Conservation (phyloP, 202 grass and related monocot genomes). For the Zoysia matrella region DNA sequence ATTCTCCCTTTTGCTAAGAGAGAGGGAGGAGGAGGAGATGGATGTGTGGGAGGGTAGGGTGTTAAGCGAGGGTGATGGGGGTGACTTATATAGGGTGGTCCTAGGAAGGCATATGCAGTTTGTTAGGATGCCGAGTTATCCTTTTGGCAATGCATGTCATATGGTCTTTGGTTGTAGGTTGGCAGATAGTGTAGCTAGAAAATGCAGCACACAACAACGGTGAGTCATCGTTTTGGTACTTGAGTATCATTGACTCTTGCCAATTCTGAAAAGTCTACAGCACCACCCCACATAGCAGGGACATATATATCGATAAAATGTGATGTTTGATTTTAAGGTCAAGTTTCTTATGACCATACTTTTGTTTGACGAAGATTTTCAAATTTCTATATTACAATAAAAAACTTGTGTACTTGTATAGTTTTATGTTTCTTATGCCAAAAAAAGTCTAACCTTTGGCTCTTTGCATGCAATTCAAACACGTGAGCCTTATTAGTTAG, state of each 20-base stretch:
- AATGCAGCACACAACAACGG: slow-evolving; percentile 55
- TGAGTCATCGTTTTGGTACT: slow-evolving; percentile 67
- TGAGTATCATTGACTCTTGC: slow-evolving; percentile 57
- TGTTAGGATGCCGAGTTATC: slow-evolving; percentile 66
- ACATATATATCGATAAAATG: slow-evolving; percentile 1
- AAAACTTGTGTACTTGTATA: too few relatives aligned
- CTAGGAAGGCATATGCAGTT: slow-evolving; percentile 49
- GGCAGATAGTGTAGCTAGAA: slow-evolving; percentile 60
- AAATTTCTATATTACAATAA: neutral
- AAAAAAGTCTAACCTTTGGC: too few relatives aligned
- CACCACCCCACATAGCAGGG: slow-evolving; percentile 24
- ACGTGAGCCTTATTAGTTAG: too few relatives aligned
- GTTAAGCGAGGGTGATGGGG: slow-evolving; percentile 40
- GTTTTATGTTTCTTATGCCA: too few relatives aligned
- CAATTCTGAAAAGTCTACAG: slow-evolving; percentile 35
- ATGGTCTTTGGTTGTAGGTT: slow-evolving; percentile 57
- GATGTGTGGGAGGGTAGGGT: slow-evolving; percentile 36
- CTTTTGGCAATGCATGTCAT: slow-evolving; percentile 54
- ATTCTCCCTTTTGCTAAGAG: slow-evolving; percentile 42
- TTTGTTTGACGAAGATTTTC: neutral
- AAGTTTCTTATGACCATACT: neutral
- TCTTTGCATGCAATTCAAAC: too few relatives aligned
- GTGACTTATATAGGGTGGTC: slow-evolving; percentile 65
- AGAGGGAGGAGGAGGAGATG: slow-evolving; percentile 30
- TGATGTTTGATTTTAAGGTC: neutral